phyloP scores from a whole-genome alignment of 78 protist species.

The Dictyostelium brefeldianum region DNA sequence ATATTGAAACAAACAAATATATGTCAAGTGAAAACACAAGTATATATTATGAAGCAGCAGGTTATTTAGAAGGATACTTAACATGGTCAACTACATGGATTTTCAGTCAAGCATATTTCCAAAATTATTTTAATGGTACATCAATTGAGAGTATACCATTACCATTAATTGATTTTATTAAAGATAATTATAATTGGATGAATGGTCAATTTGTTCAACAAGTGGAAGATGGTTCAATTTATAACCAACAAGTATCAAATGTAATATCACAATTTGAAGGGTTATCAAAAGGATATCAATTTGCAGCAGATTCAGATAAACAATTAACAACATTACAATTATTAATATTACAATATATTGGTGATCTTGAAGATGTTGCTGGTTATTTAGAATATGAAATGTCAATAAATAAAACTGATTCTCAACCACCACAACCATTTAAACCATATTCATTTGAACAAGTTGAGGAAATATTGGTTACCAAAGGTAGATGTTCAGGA shows the following conservation, averaged over 20 bases:
- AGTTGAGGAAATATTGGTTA: conserved; percentile 1
- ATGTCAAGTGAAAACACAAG: neutral
- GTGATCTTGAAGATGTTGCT: conserved; percentile 50
- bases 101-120: conserved; percentile 4
- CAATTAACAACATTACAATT: conserved; percentile 14
- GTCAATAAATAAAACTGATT: neutral
- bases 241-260: conserved; percentile 20
- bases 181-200: conserved; percentile 35
- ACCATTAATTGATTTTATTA: neutral
- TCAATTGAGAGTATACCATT: neutral
- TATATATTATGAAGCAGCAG: conserved; percentile 14
- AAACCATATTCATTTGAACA: neutral
- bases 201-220: neutral
- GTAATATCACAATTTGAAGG: conserved; percentile 42
- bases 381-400: conserved; percentile 45
- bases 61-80: conserved; percentile 63
- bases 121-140: neutral
- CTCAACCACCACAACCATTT: no score
- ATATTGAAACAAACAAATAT: conserved; percentile 20
- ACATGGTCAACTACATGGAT: conserved; percentile 23
- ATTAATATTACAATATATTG: conserved; percentile 20
- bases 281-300: conserved; percentile 17
- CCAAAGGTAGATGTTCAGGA: conserved; percentile 44
- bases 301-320: conserved; percentile 8
- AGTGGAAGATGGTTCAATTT: neutral